Evolutionary conservation across 371 early-diverging fungal species (phyloP), one percentile per base, ranked within the genome.

Genomic region (Chytridium lagenaria): DNA sequence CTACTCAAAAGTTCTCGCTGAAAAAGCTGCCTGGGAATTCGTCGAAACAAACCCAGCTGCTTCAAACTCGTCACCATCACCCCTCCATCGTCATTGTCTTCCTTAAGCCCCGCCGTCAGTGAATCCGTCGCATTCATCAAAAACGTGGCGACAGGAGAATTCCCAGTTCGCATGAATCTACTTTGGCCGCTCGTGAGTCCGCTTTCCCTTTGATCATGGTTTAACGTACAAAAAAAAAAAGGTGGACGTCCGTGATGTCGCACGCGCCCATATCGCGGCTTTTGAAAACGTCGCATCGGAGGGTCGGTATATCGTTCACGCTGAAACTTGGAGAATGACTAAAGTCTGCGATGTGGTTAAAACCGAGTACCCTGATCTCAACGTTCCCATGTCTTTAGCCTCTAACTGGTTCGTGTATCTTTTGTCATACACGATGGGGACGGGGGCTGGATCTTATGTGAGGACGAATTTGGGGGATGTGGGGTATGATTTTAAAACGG

Each of bases 21-120:
- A 82, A 44, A 40, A 66, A 36, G 77, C 78, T 3, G 80, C 78
- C n/a, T 81, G 80, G 81, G 71, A 72, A 0, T 82, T 75, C 50
- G 34, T 72, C 31, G 16, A 72, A 52, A 61, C 68, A 26, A 39
- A 73, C 38, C 51, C 28, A 39, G 31, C 23, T 36, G 51, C 31
- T 78, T 80, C 57, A 72, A 73, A 44, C 44, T 80, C 10, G 73
- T 63, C 33, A 40, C 52, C 1, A 49, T 74, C 65, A 74, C 70
- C 77, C 77, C 19, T 59, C 73, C n/a, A 51, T 73, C 30, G 50
- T 77, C 50, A 63, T 70, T 49, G 77, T 74, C 77, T 50, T 26
- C 68, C 12, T 28, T 10, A 0, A 2, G 38, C 16, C 36, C 70
- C 19, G 40, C 31, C 16, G 10, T 75, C 23, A 75, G 70, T 66